Percentiles rank a stretch among this genome's conserved stretches.
Conservation (phyloP, 2,329 filamentous ascomycete genomes). For the Chrysosporium keratinophilum region DNA sequence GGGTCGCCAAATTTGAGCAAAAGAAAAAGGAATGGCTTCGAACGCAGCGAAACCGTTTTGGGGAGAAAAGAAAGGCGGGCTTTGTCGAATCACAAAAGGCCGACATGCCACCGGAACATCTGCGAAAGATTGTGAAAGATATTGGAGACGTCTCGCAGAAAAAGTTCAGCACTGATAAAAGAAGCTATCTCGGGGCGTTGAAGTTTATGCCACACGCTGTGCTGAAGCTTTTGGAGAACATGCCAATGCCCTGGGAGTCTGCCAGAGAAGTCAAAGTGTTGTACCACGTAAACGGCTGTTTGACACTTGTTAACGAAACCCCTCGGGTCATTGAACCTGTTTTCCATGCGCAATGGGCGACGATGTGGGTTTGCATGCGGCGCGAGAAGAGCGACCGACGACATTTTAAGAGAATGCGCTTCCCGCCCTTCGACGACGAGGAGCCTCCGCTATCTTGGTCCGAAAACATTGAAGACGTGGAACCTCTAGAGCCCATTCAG, state of each 20-base stretch:
- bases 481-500: slow-evolving; percentile 93
- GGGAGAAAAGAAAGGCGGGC: slow-evolving; percentile 90
- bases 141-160: slow-evolving; percentile 99
- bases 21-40: slow-evolving; percentile 99
- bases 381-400: slow-evolving; percentile 93
- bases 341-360: slow-evolving; percentile 97
- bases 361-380: slow-evolving; percentile 98
- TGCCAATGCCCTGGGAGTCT: slow-evolving; percentile 99
- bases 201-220: slow-evolving; percentile 99
- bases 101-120: slow-evolving; percentile 95
- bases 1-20: slow-evolving; percentile 87
- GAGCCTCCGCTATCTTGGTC: slow-evolving; percentile 96
- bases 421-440: slow-evolving; percentile 96
- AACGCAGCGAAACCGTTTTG: slow-evolving; percentile 80
- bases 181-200: slow-evolving; percentile 89
- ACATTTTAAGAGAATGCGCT: slow-evolving; percentile 97
- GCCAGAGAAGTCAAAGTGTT: slow-evolving; percentile 92
- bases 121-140: slow-evolving; percentile 96
- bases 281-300: slow-evolving; percentile 94
- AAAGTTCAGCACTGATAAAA: slow-evolving; percentile 97
- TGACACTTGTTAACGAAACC: slow-evolving; percentile 93
- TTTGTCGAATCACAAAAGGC: slow-evolving; percentile 98
- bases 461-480: slow-evolving; percentile 97
- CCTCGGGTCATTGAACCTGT: slow-evolving; percentile 95
- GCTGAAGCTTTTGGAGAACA: slow-evolving; percentile 92